Conservation (phyloP, 2,329 filamentous ascomycete genomes). For the Microsporum canis region DNA sequence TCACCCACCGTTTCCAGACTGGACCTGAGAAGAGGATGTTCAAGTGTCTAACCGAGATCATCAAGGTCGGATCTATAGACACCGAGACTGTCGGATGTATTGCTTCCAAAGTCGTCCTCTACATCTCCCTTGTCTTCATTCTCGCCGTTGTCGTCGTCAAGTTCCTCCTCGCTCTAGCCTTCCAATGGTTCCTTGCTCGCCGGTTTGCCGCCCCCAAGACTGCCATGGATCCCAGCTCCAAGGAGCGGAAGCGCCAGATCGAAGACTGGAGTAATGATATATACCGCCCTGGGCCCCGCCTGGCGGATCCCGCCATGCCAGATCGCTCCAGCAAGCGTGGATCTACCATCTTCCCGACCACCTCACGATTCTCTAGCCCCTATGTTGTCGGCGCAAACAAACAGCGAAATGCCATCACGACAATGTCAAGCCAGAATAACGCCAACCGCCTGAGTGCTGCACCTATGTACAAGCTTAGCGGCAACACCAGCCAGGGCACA, state of each 20-base stretch:
- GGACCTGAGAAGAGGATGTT: constrained; percentile 68
- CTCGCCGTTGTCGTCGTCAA: constrained; percentile 75
- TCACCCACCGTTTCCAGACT: constrained; percentile 77
- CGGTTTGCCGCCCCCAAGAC: constrained; percentile 78
- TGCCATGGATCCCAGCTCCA: constrained; percentile 66
- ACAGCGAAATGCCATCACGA: constrained; percentile 57
- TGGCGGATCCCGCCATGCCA: constrained; percentile 61
- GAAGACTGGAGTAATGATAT: constrained; percentile 98
- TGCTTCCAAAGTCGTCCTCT: constrained; percentile 91
- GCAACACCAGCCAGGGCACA: constrained; percentile 47
- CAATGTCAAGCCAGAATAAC: constrained; percentile 85
- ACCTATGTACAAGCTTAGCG: constrained; percentile 54
- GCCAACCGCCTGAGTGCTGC: constrained; percentile 53
- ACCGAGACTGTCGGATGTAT: constrained; percentile 96
- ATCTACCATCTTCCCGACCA: constrained; percentile 79
- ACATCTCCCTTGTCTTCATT: constrained; percentile 85
- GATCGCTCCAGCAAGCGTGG: constrained; percentile 68
- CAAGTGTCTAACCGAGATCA: constrained; percentile 81
- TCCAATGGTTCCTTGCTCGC: constrained; percentile 91
- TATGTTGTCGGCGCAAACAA: constrained; percentile 54
- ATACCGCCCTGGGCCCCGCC: constrained; percentile 74
- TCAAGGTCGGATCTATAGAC: constrained; percentile 91
- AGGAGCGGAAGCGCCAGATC: constrained; percentile 82
- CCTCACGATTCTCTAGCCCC: constrained; percentile 85
- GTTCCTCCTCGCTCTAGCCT: constrained; percentile 77